These are phyloP conservation scores for Chenopodium quinoa DNA, from an alignment of 148 eudicot species.

Conservation along the genomic window DNA sequence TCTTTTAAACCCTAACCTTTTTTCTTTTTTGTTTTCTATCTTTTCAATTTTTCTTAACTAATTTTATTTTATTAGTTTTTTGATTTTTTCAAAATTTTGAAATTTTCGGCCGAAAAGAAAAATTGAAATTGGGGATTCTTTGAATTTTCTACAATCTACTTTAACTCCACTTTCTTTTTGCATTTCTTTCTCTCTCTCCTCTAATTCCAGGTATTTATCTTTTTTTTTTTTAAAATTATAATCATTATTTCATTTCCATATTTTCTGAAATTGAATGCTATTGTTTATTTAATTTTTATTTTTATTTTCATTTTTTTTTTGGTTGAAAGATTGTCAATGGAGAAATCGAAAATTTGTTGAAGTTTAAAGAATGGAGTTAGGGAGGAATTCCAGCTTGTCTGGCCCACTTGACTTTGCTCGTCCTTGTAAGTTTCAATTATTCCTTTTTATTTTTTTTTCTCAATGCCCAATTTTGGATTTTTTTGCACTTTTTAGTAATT, in stretches of 20 bases:
- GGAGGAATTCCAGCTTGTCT: constrained; percentile 28
- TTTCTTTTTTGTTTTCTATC: too few relatives aligned
- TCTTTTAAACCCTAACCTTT: too few relatives aligned
- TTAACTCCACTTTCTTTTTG: neutral
- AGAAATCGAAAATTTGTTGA: neutral
- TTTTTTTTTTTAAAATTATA: too few relatives aligned
- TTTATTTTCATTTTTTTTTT: too few relatives aligned
- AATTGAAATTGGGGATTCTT: neutral
- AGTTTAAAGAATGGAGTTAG: constrained; percentile 14
- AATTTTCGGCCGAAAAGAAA: neutral
- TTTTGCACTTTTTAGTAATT: neutral
- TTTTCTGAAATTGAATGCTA: neutral
- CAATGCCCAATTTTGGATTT: neutral
- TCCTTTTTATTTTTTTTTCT: neutral
- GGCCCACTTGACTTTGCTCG: constrained; percentile 35
- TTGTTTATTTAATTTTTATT: neutral
- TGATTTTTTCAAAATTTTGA: neutral
- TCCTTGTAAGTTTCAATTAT: constrained; percentile 27
- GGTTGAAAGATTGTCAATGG: neutral
- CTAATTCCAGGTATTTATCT: neutral
- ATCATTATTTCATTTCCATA: neutral
- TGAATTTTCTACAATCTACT: neutral
- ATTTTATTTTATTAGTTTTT: too few relatives aligned
- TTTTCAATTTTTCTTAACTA: too few relatives aligned
- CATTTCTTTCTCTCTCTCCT: neutral